Evolutionary conservation across 768 basidiomycete species (phyloP).

Genomic region (Boletus eberwhitei): DNA sequence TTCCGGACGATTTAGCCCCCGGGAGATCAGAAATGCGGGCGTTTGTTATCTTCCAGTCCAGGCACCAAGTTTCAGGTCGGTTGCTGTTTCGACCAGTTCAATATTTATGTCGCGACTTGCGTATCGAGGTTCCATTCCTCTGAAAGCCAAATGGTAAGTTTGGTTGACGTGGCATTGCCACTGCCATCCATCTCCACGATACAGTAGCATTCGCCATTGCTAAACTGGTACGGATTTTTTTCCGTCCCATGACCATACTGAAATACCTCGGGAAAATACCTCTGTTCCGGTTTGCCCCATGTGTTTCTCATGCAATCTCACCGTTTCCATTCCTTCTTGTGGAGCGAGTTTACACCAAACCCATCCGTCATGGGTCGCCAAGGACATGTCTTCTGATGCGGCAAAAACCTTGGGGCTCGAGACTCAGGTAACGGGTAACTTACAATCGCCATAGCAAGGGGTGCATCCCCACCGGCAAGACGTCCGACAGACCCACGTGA

Average conservation of each 20-base stretch:
- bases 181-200: background rate
- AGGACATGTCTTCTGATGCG: background rate
- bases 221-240: background rate
- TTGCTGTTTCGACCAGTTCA: background rate
- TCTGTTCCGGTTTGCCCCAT: background rate
- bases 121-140: background rate
- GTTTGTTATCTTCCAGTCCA: background rate
- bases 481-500: too few relatives aligned
- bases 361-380: background rate
- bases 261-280: background rate
- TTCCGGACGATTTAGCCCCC: background rate
- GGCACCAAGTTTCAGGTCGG: background rate
- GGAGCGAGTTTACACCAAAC: background rate
- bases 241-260: background rate
- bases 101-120: background rate
- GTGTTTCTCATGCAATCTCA: constrained; percentile 8
- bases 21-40: background rate
- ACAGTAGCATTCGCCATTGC: background rate
- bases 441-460: too few relatives aligned
- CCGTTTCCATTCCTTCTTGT: background rate
- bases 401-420: background rate
- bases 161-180: background rate
- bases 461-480: too few relatives aligned
- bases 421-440: too few relatives aligned
- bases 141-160: background rate